Base-by-base conservation (phyloP, 352 stramenopile species). In the Aphanomyces stellatus region DNA sequence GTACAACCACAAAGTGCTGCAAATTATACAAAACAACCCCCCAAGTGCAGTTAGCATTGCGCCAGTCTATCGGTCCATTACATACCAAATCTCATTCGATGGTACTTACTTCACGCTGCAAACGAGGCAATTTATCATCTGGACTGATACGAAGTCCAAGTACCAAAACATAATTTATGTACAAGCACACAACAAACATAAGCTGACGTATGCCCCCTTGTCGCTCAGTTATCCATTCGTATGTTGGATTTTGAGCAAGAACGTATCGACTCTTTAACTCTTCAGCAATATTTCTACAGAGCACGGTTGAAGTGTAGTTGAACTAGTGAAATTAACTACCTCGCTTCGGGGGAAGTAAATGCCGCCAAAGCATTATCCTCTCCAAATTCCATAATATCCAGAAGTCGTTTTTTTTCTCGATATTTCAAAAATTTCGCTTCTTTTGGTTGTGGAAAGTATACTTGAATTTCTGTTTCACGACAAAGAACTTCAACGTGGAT, bases 171-270 rank as follows among this genome's bases (percentile, higher is more conserved):
- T 57, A 48, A 33, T 67, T 67, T 19, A 67, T 59, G 34, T 57
- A 67, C 13, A 67, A 40, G n/a, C 60, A 55, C 22, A 67, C 24
- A 35, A 49, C 25, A 31, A 67, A 67, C 60, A 67, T 67, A 37
- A 37, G 57, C 34, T 41, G 33, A 11, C 60, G 41, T 10, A 67
- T 19, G 2, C 24, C 27, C 10, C 25, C n/a, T 22, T 35, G 24
- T 19, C 48, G 33, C 11, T 57, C 60, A 22, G 24, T 51, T 41
- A 67, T 67, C 60, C 60, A 67, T 19, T 25, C 60, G 34, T 67
- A 67, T 24, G 33, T 11, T 13, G 15, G 17, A 17, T 35, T 34
- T 22, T 28, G 6, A 17, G 60, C 60, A 27, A 67, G 49, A n/a
- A 51, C 60, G 15, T 51, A 41, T 27, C 60, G 60, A 8, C 40